phyloP scores from a whole-genome alignment of 116 monocot genomes.

The Phalaenopsis hybrid region DNA sequence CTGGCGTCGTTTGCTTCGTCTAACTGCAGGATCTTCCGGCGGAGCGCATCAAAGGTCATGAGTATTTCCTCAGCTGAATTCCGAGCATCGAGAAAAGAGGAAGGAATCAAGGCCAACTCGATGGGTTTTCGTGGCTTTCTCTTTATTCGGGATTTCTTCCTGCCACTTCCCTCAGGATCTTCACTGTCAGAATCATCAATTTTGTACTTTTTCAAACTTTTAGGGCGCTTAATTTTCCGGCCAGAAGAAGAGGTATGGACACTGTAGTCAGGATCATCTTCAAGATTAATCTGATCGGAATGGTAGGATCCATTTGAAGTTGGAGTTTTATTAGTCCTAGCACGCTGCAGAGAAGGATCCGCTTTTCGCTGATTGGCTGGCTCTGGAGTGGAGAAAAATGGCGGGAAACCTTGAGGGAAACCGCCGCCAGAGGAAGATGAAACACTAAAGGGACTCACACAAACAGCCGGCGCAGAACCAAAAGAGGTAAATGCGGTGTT shows the following conservation, averaged over 20 bases:
- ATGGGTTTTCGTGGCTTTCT: slow-evolving; percentile 6
- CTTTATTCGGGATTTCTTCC: slow-evolving; percentile 8
- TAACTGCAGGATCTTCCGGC: slow-evolving; percentile 56
- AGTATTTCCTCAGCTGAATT: slow-evolving; percentile 55
- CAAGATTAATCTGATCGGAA: slow-evolving; percentile 9
- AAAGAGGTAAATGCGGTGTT: slow-evolving; percentile 15
- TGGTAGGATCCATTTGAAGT: slow-evolving; percentile 14
- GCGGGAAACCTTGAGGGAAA: slow-evolving; percentile 1
- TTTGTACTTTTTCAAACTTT: slow-evolving; percentile 6
- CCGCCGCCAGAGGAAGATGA: slow-evolving; percentile 4
- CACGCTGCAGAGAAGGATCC: neutral
- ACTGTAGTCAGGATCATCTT: slow-evolving; percentile 8
- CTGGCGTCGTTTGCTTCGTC: slow-evolving; percentile 39
- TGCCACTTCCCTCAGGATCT: slow-evolving; percentile 4
- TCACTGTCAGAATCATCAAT: slow-evolving; percentile 17
- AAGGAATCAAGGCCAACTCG: slow-evolving; percentile 25
- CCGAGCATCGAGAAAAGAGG: slow-evolving; percentile 29
- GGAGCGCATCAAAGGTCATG: slow-evolving; percentile 77
- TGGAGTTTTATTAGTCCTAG: neutral
- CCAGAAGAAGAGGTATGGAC: slow-evolving; percentile 24
- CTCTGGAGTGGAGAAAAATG: neutral
- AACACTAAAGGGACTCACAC: slow-evolving; percentile 33
- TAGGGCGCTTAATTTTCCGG: slow-evolving; percentile 31
- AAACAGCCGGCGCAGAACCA: slow-evolving; percentile 30
- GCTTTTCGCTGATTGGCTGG: neutral